These are phyloP conservation scores for Aspergillus indologenus DNA, from an alignment of 495 filamentous ascomycete species.

Conservation along the genomic window DNA sequence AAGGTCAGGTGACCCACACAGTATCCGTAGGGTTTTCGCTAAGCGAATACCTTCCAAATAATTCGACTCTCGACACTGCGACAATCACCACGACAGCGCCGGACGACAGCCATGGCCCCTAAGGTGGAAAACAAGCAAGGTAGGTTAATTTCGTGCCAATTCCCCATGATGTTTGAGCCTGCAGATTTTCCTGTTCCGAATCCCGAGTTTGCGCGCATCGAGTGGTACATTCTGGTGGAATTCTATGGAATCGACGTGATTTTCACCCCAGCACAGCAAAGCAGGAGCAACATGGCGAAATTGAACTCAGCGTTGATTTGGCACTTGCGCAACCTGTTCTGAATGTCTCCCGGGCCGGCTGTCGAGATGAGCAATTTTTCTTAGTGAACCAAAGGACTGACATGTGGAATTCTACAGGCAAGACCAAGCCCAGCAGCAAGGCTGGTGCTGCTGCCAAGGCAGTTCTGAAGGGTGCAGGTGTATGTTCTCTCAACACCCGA, in stretches of 20 bases:
- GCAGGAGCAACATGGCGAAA: background rate
- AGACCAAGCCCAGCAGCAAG: conserved; percentile 68
- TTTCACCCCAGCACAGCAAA: background rate
- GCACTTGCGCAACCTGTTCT: too few relatives aligned
- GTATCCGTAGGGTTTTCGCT: conserved; percentile 43
- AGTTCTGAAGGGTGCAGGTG: conserved; percentile 81
- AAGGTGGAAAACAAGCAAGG: conserved; percentile 67
- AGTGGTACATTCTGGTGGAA: background rate
- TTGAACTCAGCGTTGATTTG: background rate
- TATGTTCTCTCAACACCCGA: conserved; percentile 23
- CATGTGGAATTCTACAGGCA: conserved; percentile 47
- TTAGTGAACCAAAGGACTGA: conserved; percentile 10
- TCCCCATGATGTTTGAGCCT: conserved; percentile 31
- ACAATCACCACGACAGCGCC: conserved; percentile 51
- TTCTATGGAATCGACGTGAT: background rate
- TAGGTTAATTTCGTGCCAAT: conserved; percentile 39
- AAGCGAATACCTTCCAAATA: conserved; percentile 47
- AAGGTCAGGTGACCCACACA: conserved; percentile 51
- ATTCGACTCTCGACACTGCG: conserved; percentile 41
- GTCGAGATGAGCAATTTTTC: conserved; percentile 8
- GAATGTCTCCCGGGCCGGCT: too few relatives aligned
- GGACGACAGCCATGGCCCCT: conserved; percentile 67
- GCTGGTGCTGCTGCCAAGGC: conserved; percentile 92
- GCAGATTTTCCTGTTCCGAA: conserved; percentile 11
- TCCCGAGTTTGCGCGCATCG: conserved; percentile 10